These are phyloP conservation scores for Hypocreales sp. DNA, from an alignment of 2,329 filamentous ascomycete species.

Conservation along the genomic window DNA sequence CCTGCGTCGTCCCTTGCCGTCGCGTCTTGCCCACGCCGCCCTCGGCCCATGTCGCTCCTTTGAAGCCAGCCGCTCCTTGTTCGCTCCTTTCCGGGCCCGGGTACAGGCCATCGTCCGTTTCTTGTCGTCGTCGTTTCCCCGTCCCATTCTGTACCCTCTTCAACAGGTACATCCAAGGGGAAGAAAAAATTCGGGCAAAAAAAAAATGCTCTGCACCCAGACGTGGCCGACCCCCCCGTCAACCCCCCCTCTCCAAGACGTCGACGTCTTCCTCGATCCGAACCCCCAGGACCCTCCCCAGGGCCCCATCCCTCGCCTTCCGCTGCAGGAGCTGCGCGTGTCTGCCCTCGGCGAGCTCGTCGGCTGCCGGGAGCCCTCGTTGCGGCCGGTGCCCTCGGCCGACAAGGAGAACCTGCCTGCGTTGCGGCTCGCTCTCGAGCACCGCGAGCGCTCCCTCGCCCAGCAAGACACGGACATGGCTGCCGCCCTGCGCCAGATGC, in stretches of 20 bases:
- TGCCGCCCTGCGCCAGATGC: conserved; percentile 2
- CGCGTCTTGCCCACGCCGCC: too few species aligned
- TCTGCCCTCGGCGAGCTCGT: conserved; percentile 8
- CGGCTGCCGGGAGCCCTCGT: conserved; percentile 6
- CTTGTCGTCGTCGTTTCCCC: too few species aligned
- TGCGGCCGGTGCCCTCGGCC: conserved; percentile 9
- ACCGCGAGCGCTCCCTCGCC: conserved; percentile 3
- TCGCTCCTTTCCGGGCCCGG: too few species aligned
- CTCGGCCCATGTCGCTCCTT: too few species aligned
- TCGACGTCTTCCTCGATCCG: conserved; percentile 1
- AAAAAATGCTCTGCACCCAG: not conserved
- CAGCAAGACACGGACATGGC: conserved; percentile 2
- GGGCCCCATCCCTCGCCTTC: conserved; percentile 8
- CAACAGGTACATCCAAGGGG: too few species aligned
- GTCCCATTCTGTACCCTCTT: too few species aligned
- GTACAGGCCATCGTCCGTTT: too few species aligned
- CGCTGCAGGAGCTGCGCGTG: conserved; percentile 12
- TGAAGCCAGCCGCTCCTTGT: too few species aligned
- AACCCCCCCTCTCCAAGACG: not conserved
- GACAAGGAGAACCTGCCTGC: conserved; percentile 14
- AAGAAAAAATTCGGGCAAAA: too few species aligned
- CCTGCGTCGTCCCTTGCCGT: too few species aligned
- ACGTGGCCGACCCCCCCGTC: not conserved
- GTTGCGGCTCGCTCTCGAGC: conserved; percentile 5
- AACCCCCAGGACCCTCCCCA: conserved; percentile 8